Evolutionary conservation across 2,329 filamentous ascomycete species (phyloP).

Genomic region (Aureobasidium pullulans): DNA sequence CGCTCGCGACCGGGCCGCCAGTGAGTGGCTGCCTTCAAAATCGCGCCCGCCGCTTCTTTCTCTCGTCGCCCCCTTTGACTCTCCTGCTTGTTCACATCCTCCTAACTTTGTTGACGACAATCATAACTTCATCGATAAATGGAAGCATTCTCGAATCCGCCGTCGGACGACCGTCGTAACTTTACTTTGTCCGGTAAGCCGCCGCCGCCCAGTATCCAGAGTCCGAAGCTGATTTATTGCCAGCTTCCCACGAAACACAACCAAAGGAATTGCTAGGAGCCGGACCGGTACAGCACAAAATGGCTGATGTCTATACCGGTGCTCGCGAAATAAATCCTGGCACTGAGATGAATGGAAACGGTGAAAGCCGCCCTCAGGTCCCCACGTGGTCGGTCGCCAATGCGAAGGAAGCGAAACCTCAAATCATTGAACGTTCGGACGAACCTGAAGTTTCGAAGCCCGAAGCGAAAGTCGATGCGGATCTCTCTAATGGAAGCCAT

Average conservation of each 20-base stretch:
- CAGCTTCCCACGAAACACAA: neutral
- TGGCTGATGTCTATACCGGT: neutral
- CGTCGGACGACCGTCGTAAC: neutral
- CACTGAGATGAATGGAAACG: neutral
- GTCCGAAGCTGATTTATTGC: neutral
- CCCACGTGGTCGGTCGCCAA: conserved; percentile 10
- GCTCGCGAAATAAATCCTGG: neutral
- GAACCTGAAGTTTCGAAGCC: neutral
- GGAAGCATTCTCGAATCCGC: neutral
- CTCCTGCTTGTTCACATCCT: neutral
- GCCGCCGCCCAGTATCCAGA: neutral
- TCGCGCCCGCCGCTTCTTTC: conserved; percentile 4
- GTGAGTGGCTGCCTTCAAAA: conserved; percentile 4
- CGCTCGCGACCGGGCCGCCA: neutral
- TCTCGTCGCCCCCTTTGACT: neutral
- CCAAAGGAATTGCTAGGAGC: neutral
- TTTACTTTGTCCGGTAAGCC: neutral
- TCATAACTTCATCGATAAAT: neutral
- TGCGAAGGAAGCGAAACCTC: neutral
- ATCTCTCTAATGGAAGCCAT: neutral
- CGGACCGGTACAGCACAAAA: neutral
- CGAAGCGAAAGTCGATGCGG: neutral
- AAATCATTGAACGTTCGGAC: neutral
- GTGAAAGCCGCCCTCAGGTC: neutral
- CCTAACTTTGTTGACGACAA: neutral